Conservation (phyloP, 108 stramenopile species). For the Thalassiosira profunda region DNA sequence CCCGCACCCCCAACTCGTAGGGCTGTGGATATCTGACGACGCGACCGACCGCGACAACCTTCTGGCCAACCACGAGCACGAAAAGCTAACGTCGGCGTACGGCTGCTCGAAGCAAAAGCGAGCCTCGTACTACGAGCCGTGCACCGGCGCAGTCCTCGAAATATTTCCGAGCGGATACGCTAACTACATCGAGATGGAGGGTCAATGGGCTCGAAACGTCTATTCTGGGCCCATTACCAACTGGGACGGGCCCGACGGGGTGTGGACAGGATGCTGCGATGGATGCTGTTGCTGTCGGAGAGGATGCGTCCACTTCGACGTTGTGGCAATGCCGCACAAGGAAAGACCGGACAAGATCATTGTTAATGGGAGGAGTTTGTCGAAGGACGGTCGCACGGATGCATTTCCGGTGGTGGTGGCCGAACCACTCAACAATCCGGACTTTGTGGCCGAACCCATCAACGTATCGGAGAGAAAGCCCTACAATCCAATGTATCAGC, state of each 20-base stretch:
- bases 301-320: conserved; percentile 12
- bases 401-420: background rate
- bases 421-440: background rate
- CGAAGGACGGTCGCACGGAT: background rate
- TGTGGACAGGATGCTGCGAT: background rate
- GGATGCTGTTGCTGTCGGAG: conserved; percentile 4
- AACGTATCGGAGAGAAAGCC: no score
- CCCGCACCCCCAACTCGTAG: background rate
- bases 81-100: background rate
- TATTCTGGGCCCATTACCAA: conserved; percentile 2
- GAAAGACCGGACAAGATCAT: background rate
- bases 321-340: background rate
- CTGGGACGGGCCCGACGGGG: background rate
- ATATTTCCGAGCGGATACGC: background rate
- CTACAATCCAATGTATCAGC: no score
- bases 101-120: background rate
- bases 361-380: conserved; percentile 1
- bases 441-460: no score
- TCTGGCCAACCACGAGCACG: conserved; percentile 2
- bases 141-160: conserved; percentile 1
- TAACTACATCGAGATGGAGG: background rate
- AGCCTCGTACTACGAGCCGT: background rate
- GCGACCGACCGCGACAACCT: background rate
- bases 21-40: conserved; percentile 4
- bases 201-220: background rate